Conservation (phyloP, 768 basidiomycete genomes). For the Tulasnella sp. region DNA sequence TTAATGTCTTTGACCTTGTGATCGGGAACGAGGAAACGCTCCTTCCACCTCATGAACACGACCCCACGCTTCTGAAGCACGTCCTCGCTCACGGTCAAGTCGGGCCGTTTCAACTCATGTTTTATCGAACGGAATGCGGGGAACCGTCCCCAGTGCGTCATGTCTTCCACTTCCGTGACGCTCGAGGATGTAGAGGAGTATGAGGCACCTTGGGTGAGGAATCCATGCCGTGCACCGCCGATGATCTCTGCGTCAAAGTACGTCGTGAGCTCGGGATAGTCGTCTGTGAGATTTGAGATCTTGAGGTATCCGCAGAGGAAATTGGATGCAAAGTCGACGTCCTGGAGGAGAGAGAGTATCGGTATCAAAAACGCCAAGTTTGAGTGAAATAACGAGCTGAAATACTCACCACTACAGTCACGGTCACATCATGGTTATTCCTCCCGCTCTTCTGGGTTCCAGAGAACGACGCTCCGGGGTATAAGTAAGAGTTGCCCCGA, state of each 20-base stretch:
- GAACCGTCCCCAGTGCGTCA: conserved; percentile 91
- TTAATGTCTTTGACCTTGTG: conserved; percentile 88
- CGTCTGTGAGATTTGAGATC: conserved; percentile 84
- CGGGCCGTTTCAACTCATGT: conserved; percentile 65
- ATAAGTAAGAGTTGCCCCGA: conserved; percentile 63
- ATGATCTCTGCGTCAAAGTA: conserved; percentile 97
- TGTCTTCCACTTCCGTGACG: conserved; percentile 80
- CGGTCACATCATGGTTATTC: conserved; percentile 88
- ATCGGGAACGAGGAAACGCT: conserved; percentile 90
- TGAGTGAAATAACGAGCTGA: neutral
- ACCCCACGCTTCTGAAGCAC: conserved; percentile 35
- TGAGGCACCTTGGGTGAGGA: conserved; percentile 48
- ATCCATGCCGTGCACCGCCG: conserved; percentile 69
- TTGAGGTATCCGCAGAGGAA: conserved; percentile 85
- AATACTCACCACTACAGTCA: conserved; percentile 74
- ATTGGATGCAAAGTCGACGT: conserved; percentile 79
- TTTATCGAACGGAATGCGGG: conserved; percentile 78
- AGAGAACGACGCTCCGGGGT: conserved; percentile 78
- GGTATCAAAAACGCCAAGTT: neutral
- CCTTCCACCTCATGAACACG: conserved; percentile 96
- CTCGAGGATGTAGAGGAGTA: conserved; percentile 50
- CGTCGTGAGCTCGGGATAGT: conserved; percentile 92
- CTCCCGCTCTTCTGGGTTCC: conserved; percentile 92
- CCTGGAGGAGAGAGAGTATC: conserved; percentile 35
- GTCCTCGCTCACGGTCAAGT: conserved; percentile 63